These are phyloP conservation scores for Neurospora sp. DNA, from an alignment of 2,329 filamentous ascomycete genomes.

Conservation along the genomic window DNA sequence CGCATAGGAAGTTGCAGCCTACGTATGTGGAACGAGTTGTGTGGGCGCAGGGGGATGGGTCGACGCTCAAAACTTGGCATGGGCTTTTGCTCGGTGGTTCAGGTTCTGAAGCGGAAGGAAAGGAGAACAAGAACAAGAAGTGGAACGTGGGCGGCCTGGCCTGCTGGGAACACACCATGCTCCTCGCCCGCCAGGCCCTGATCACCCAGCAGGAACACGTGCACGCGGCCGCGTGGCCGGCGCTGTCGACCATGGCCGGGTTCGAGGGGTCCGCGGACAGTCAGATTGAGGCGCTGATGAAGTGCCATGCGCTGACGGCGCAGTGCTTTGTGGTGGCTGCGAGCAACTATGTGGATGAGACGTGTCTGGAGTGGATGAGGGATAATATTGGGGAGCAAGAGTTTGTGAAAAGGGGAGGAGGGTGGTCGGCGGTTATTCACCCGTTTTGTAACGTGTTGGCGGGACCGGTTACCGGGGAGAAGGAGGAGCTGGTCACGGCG, in stretches of 20 bases:
- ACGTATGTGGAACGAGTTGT: constrained; percentile 22
- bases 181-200: constrained; percentile 22
- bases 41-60: constrained; percentile 22
- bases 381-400: constrained; percentile 21
- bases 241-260: constrained; percentile 22
- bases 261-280: constrained; percentile 30
- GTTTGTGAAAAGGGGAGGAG: constrained; percentile 19
- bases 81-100: background rate
- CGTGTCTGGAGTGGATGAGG: constrained; percentile 29
- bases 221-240: constrained; percentile 22
- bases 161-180: constrained; percentile 25
- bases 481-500: constrained; percentile 17
- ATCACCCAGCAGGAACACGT: constrained; percentile 21
- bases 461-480: constrained; percentile 17
- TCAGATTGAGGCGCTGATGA: constrained; percentile 38
- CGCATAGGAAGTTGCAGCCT: constrained; percentile 24
- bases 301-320: constrained; percentile 32
- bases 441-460: constrained; percentile 21
- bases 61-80: constrained; percentile 14
- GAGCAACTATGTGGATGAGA: constrained; percentile 31
- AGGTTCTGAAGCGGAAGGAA: constrained; percentile 10
- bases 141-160: constrained; percentile 21
- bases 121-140: background rate
- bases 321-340: constrained; percentile 34
- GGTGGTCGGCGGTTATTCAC: constrained; percentile 22